These are phyloP conservation scores for Ophiorrhiza pumila DNA, from an alignment of 257 asterid species.

Conservation along the genomic window DNA sequence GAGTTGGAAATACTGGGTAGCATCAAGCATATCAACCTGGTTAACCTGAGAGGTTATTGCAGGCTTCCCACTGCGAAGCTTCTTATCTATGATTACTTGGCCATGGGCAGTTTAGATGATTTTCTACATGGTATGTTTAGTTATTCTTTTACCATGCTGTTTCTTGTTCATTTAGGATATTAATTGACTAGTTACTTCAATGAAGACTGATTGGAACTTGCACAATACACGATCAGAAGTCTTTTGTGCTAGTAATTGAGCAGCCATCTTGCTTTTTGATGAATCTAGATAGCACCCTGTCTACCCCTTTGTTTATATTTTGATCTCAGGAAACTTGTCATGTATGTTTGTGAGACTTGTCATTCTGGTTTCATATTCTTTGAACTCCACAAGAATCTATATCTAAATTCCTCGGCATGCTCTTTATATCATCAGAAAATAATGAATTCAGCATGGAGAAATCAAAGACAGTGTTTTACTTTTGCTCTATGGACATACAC, in stretches of 20 bases:
- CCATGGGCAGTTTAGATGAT: conserved; percentile 90
- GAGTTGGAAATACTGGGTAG: conserved; percentile 96
- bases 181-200: no score
- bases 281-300: not conserved
- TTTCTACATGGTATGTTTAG: conserved; percentile 69
- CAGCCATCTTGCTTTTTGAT: not conserved
- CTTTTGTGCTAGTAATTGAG: not conserved
- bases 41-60: conserved; percentile 90
- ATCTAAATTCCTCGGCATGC: not conserved
- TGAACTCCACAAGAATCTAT: not conserved
- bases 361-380: not conserved
- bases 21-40: conserved; percentile 85
- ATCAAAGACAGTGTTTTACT: not conserved
- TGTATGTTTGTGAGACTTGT: not conserved
- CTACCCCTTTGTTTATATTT: no score
- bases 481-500: not conserved
- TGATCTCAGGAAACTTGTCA: not conserved
- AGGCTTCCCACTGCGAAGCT: conserved; percentile 85
- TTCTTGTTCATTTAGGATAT: not conserved
- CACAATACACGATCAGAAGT: not conserved
- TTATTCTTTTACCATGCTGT: not conserved
- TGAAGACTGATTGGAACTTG: not conserved
- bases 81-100: conserved; percentile 84
- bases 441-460: not conserved
- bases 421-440: not conserved